Conservation (phyloP, 2,329 filamentous ascomycete species). For the Pseudogymnoascus destructans region DNA sequence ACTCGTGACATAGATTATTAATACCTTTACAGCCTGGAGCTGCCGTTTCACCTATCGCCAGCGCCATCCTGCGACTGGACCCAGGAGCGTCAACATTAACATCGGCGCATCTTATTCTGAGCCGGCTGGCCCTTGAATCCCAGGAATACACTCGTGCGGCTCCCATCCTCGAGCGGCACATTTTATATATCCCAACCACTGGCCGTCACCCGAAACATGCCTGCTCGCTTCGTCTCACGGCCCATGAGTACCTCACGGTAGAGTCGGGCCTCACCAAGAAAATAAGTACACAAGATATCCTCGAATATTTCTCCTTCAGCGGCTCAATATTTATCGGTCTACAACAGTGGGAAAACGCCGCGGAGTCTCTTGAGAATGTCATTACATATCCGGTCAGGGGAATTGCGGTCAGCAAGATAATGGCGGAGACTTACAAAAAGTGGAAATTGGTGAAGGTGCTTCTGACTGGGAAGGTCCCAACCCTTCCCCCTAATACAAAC, state of each 20-base stretch:
- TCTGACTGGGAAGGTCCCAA: constrained; percentile 44
- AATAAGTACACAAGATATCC: constrained; percentile 39
- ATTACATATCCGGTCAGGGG: constrained; percentile 55
- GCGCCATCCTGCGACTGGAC: constrained; percentile 52
- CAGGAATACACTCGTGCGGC: constrained; percentile 41
- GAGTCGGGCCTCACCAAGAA: constrained; percentile 43
- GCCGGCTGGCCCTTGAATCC: constrained; percentile 42
- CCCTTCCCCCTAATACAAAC: constrained; percentile 44
- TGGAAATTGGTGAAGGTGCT: constrained; percentile 72
- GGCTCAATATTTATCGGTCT: constrained; percentile 51
- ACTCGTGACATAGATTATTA: background rate
- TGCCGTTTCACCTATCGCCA: constrained; percentile 20
- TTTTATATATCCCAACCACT: constrained; percentile 50
- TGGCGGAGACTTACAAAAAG: constrained; percentile 85
- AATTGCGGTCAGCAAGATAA: constrained; percentile 55
- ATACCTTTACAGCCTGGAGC: constrained; percentile 16
- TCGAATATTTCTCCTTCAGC: constrained; percentile 54
- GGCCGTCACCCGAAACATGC: constrained; percentile 27
- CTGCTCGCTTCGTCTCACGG: constrained; percentile 34
- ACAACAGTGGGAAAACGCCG: constrained; percentile 49
- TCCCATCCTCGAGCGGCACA: constrained; percentile 48
- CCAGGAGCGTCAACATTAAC: constrained; percentile 55
- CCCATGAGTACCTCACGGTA: constrained; percentile 45
- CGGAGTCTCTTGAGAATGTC: constrained; percentile 47
- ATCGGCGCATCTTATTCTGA: constrained; percentile 44